phyloP scores from a whole-genome alignment of 495 filamentous ascomycete genomes.

The Tirmania nivea region DNA sequence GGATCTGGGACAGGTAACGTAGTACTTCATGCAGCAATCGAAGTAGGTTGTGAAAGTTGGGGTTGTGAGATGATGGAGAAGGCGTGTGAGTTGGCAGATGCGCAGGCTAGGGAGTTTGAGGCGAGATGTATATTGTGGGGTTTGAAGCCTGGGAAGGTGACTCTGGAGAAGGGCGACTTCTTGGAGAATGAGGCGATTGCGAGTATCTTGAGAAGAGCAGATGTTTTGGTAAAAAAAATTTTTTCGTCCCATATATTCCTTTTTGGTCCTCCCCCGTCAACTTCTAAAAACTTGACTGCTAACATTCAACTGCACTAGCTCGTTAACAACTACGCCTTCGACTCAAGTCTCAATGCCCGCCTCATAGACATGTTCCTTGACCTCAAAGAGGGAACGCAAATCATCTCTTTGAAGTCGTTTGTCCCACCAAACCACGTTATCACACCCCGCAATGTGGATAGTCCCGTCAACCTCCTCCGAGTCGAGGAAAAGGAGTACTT shows the following conservation, averaged over 20 bases:
- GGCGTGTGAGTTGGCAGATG: conserved; percentile 60
- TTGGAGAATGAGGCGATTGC: conserved; percentile 48
- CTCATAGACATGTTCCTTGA: conserved; percentile 83
- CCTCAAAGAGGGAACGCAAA: conserved; percentile 72
- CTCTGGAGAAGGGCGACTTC: conserved; percentile 69
- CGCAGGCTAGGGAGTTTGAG: conserved; percentile 67
- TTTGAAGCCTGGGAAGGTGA: conserved; percentile 51
- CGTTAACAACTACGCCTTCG: conserved; percentile 95
- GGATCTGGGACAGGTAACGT: conserved; percentile 93
- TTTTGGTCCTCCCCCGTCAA: background rate
- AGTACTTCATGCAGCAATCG: conserved; percentile 77
- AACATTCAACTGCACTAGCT: conserved; percentile 23
- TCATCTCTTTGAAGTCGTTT: conserved; percentile 69
- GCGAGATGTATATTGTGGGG: conserved; percentile 81
- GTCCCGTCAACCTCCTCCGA: conserved; percentile 50
- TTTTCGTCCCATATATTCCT: background rate
- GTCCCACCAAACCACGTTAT: conserved; percentile 50
- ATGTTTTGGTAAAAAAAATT: conserved; percentile 37
- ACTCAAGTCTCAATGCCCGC: conserved; percentile 59
- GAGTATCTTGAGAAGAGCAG: conserved; percentile 53
- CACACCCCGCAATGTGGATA: conserved; percentile 43
- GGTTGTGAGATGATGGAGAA: conserved; percentile 91
- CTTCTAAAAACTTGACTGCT: too few relatives aligned
- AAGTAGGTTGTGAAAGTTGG: conserved; percentile 85
- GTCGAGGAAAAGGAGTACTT: conserved; percentile 59